Conservation (phyloP, 805 yeast genomes). For the Blastobotrys terrestris region DNA sequence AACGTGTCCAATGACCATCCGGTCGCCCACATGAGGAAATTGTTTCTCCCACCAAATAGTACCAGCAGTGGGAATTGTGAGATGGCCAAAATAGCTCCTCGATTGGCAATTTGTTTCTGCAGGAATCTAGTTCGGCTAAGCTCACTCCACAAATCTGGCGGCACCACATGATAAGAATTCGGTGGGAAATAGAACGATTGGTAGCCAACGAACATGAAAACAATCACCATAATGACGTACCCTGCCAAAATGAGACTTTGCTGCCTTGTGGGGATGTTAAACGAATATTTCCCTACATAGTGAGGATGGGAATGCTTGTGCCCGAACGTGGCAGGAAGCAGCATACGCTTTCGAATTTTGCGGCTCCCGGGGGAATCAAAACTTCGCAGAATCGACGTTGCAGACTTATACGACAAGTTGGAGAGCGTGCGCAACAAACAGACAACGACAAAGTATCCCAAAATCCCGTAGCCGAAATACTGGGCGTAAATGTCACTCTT, state of each 20-base stretch:
- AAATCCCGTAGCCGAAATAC: constrained; percentile 1
- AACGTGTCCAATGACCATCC: constrained; percentile 61
- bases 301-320: constrained; percentile 22
- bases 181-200: constrained; percentile 10
- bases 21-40: constrained; percentile 53
- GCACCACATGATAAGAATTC: constrained; percentile 18
- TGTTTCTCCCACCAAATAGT: constrained; percentile 66
- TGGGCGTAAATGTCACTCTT: background rate
- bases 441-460: background rate
- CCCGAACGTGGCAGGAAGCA: constrained; percentile 27
- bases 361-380: background rate
- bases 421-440: constrained; percentile 1
- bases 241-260: constrained; percentile 34
- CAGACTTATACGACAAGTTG: background rate
- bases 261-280: constrained; percentile 35
- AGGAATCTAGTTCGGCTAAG: constrained; percentile 13
- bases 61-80: constrained; percentile 41
- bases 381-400: background rate
- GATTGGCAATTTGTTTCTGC: constrained; percentile 44
- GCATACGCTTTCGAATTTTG: constrained; percentile 19
- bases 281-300: constrained; percentile 13
- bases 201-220: constrained; percentile 25
- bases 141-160: background rate
- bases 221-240: constrained; percentile 29
- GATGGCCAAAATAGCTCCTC: constrained; percentile 38